These are phyloP conservation scores for Paramecium primaurelia DNA, from an alignment of 73 alveolate species.

Conservation along the genomic window DNA sequence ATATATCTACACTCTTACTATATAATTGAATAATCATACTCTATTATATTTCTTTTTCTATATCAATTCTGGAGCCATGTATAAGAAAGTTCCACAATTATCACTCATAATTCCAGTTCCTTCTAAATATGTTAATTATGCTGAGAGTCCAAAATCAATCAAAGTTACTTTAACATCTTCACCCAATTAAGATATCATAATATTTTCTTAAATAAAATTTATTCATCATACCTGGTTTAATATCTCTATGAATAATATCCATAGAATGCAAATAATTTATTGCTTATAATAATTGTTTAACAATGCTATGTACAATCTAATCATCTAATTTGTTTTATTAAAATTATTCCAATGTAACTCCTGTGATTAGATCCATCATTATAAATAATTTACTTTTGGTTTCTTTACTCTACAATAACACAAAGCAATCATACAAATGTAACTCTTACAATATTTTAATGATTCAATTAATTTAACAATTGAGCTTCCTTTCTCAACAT, in stretches of 20 bases:
- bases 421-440: neutral
- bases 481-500: neutral
- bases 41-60: slow-evolving; percentile 65
- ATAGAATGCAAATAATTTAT: neutral
- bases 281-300: neutral
- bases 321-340: neutral
- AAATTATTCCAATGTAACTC: slow-evolving; percentile 5
- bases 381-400: neutral
- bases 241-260: neutral
- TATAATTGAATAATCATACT: neutral
- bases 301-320: neutral
- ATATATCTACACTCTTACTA: slow-evolving; percentile 13
- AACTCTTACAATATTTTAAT: slow-evolving; percentile 9
- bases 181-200: neutral
- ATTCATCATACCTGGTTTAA: neutral
- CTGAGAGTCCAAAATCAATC: slow-evolving; percentile 30
- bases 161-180: neutral
- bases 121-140: neutral
- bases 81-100: slow-evolving; percentile 73
- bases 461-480: neutral
- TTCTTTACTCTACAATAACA: slow-evolving; percentile 1
- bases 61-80: slow-evolving; percentile 77
- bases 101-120: slow-evolving; percentile 44
- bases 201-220: neutral
- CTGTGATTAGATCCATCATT: neutral